phyloP scores from a whole-genome alignment of 1,139 yeast species.

The Kodamaea anthophila region DNA sequence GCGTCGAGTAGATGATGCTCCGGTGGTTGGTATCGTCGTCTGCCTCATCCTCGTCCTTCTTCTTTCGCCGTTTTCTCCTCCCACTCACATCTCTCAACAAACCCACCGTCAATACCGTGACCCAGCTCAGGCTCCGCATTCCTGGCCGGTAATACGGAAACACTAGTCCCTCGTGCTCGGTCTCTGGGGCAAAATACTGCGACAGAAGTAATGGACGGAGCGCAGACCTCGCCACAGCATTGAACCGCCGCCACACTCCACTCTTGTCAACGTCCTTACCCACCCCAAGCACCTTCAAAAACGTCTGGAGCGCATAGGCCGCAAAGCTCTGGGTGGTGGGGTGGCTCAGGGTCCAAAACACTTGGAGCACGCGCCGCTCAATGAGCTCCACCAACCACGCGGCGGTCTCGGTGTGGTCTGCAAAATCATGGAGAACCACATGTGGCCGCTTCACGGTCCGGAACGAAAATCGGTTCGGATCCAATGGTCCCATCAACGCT shows the following conservation, averaged over 20 bases:
- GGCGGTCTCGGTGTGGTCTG: conserved; percentile 55
- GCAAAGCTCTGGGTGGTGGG: conserved; percentile 80
- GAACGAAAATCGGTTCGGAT: conserved; percentile 54
- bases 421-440: conserved; percentile 55
- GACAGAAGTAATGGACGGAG: conserved; percentile 73
- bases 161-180: conserved; percentile 28
- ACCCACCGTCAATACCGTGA: conserved; percentile 62
- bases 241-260: conserved; percentile 57
- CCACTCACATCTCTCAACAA: conserved; percentile 38
- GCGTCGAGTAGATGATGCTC: conserved; percentile 53
- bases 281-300: conserved; percentile 59
- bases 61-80: conserved; percentile 11
- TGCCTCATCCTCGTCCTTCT: conserved; percentile 1
- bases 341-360: conserved; percentile 86
- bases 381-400: conserved; percentile 62
- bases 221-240: conserved; percentile 66
- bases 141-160: conserved; percentile 32
- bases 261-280: conserved; percentile 22
- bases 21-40: conserved; percentile 9
- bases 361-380: conserved; percentile 64
- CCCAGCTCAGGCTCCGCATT: conserved; percentile 52
- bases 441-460: conserved; percentile 38
- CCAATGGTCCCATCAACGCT: conserved; percentile 75
- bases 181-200: conserved; percentile 54
- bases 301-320: conserved; percentile 88